Conservation (phyloP, 192 early-diverging fungal genomes). For the Spizellomyces sp. region DNA sequence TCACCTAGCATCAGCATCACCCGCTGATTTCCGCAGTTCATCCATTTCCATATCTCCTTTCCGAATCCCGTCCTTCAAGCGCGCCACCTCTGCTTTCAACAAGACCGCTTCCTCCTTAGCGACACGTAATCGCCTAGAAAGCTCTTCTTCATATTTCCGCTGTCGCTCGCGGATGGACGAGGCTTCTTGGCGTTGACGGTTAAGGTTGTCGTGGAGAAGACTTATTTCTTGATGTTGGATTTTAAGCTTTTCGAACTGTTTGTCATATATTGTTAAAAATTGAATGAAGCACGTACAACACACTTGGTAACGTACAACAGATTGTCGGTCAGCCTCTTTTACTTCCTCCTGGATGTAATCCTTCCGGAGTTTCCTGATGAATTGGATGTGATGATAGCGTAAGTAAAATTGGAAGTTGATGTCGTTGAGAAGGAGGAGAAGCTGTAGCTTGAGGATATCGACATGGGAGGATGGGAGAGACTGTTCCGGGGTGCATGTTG, state of each 20-base stretch:
- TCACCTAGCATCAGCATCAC: constrained; percentile 8
- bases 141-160: constrained; percentile 27
- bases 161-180: constrained; percentile 25
- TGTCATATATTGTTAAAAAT: neutral
- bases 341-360: constrained; percentile 24
- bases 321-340: constrained; percentile 26
- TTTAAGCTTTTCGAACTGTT: constrained; percentile 29
- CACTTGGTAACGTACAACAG: constrained; percentile 4
- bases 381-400: constrained; percentile 35
- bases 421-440: constrained; percentile 37
- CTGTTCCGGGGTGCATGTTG: neutral
- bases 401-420: constrained; percentile 41
- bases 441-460: constrained; percentile 30
- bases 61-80: constrained; percentile 4
- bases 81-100: neutral
- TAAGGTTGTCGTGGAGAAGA: constrained; percentile 18
- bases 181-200: constrained; percentile 23
- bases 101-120: constrained; percentile 21
- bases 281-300: neutral
- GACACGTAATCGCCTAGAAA: constrained; percentile 9
- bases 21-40: neutral
- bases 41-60: neutral
- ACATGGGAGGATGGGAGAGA: neutral
- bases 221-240: constrained; percentile 14
- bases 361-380: constrained; percentile 39